Percentiles rank a stretch among this genome's conserved stretches.
Evolutionary conservation across 768 basidiomycete species (phyloP).

Genomic region (Mycena haematopus): DNA sequence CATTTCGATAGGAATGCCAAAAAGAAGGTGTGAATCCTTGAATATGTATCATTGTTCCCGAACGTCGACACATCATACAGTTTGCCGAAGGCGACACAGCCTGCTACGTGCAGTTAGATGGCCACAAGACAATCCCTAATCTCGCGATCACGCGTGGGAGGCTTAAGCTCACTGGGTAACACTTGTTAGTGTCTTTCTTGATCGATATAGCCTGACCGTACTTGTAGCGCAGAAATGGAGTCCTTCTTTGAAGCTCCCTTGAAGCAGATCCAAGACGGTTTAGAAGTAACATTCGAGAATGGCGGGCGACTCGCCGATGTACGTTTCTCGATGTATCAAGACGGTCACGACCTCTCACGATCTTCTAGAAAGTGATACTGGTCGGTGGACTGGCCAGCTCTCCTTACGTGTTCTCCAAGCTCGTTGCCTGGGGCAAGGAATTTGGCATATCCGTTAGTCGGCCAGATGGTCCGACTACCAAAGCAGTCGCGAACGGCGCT

Average conservation of each 20-base stretch:
- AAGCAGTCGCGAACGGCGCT: constrained; percentile 40
- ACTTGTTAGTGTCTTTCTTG: background rate
- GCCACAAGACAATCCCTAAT: constrained; percentile 26
- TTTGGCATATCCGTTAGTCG: constrained; percentile 30
- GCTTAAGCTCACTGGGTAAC: constrained; percentile 30
- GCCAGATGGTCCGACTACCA: constrained; percentile 35
- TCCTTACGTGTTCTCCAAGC: constrained; percentile 34
- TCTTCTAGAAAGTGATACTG: constrained; percentile 36
- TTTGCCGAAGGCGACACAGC: constrained; percentile 24
- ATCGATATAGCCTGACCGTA: background rate
- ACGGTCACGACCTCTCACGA: background rate
- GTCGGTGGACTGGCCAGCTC: constrained; percentile 40
- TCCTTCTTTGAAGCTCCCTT: constrained; percentile 29
- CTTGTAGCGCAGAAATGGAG: constrained; percentile 26
- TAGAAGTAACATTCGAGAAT: constrained; percentile 32
- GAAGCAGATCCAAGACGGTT: constrained; percentile 25
- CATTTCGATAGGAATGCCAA: constrained; percentile 34
- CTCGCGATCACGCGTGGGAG: constrained; percentile 29
- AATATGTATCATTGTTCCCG: background rate
- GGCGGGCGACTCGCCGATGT: constrained; percentile 29
- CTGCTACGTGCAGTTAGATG: constrained; percentile 28
- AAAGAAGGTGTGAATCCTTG: constrained; percentile 24
- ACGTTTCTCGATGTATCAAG: background rate
- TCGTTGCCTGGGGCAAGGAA: constrained; percentile 32
- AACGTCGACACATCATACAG: constrained; percentile 2